Percentiles rank a stretch among this genome's conserved stretches.
Conservation (phyloP, 805 yeast species). For the Cyberlindnera bimundalis region DNA sequence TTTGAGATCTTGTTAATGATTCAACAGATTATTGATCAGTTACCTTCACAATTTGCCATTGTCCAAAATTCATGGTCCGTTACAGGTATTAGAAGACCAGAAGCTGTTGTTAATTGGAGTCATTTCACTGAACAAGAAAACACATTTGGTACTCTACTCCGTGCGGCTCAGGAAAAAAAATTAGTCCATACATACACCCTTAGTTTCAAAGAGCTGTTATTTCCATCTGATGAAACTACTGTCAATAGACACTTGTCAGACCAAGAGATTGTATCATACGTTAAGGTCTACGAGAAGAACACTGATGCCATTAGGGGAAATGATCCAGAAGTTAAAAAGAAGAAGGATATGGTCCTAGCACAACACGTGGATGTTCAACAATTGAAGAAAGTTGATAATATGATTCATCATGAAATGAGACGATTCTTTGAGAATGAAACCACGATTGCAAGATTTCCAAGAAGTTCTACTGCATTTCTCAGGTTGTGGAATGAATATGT, state of each 20-base stretch:
- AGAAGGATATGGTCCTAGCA: not conserved
- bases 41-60: slow-evolving; percentile 5
- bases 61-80: slow-evolving; percentile 15
- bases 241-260: slow-evolving; percentile 31
- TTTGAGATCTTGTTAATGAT: slow-evolving; percentile 6
- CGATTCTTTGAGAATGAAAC: slow-evolving; percentile 12
- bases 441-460: slow-evolving; percentile 13
- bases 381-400: slow-evolving; percentile 9
- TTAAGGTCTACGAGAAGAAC: slow-evolving; percentile 9
- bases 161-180: slow-evolving; percentile 12
- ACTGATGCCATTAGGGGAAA: not conserved
- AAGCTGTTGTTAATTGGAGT: not conserved
- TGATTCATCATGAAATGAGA: slow-evolving; percentile 14
- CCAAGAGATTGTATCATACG: slow-evolving; percentile 30
- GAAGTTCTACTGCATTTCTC: slow-evolving; percentile 12
- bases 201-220: slow-evolving; percentile 30
- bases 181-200: slow-evolving; percentile 9
- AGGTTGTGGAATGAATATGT: slow-evolving; percentile 19
- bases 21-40: slow-evolving; percentile 1
- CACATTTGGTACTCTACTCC: slow-evolving; percentile 11
- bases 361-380: slow-evolving; percentile 4
- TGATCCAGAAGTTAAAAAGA: not conserved
- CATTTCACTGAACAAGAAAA: slow-evolving; percentile 16
- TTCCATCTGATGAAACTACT: slow-evolving; percentile 36
- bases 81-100: slow-evolving; percentile 7